phyloP scores from a whole-genome alignment of 768 basidiomycete species.

The Termitomyces sp. region DNA sequence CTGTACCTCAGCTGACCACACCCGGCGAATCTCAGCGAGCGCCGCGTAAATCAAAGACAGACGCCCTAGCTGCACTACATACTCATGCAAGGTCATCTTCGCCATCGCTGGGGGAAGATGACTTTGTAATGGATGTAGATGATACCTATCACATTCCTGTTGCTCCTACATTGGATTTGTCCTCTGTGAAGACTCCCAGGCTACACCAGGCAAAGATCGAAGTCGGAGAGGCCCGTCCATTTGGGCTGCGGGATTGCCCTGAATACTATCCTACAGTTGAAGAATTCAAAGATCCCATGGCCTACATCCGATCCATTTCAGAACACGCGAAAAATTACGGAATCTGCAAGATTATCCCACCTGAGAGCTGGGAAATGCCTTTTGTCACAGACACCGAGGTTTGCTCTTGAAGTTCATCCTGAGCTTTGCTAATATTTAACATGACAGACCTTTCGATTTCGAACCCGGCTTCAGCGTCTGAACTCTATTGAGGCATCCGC shows the following conservation, averaged over 20 bases:
- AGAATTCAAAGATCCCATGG: constrained; percentile 92
- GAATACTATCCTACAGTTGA: constrained; percentile 84
- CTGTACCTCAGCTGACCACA: constrained; percentile 31
- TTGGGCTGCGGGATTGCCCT: constrained; percentile 86
- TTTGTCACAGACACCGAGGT: constrained; percentile 95
- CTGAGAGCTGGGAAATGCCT: constrained; percentile 90
- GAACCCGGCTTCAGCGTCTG: constrained; percentile 88
- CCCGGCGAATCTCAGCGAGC: constrained; percentile 55
- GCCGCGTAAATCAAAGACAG: constrained; percentile 87
- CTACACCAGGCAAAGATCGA: constrained; percentile 36
- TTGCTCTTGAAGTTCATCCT: constrained; percentile 22
- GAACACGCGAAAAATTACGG: constrained; percentile 70
- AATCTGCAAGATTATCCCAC: constrained; percentile 95
- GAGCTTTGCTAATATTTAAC: constrained; percentile 34
- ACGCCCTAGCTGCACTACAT: constrained; percentile 76
- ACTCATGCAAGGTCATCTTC: constrained; percentile 56
- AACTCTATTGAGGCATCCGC: constrained; percentile 98
- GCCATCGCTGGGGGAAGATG: constrained; percentile 49
- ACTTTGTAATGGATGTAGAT: constrained; percentile 35
- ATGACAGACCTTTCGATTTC: constrained; percentile 83
- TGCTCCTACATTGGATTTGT: constrained; percentile 57
- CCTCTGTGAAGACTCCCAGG: constrained; percentile 62
- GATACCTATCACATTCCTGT: constrained; percentile 58
- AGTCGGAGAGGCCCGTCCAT: constrained; percentile 54
- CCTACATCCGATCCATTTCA: constrained; percentile 81